phyloP scores from a whole-genome alignment of 148 eudicot genomes.

The Amaranthus cruentus region DNA sequence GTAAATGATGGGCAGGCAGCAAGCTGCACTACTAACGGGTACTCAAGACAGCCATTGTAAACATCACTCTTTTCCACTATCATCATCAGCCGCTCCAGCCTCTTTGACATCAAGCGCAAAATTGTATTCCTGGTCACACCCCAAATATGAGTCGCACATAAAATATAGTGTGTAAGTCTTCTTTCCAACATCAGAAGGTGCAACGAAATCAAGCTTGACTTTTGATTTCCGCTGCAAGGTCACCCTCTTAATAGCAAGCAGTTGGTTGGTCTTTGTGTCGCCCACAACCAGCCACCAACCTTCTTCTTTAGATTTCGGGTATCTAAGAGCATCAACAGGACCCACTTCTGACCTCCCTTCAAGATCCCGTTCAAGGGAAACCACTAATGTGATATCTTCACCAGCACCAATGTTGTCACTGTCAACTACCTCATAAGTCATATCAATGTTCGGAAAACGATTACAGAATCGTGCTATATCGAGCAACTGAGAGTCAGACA shows the following conservation, averaged over 20 bases:
- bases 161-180: slow-evolving; percentile 59
- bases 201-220: slow-evolving; percentile 56
- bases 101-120: slow-evolving; percentile 58
- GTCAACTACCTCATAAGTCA: slow-evolving; percentile 52
- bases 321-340: slow-evolving; percentile 65
- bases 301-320: slow-evolving; percentile 75
- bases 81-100: slow-evolving; percentile 28
- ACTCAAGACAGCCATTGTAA: slow-evolving; percentile 1
- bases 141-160: slow-evolving; percentile 88
- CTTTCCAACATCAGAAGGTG: slow-evolving; percentile 52
- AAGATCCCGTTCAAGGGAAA: slow-evolving; percentile 67
- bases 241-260: slow-evolving; percentile 80
- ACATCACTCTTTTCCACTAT: slow-evolving; percentile 25
- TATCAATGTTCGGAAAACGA: slow-evolving; percentile 75
- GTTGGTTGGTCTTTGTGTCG: slow-evolving; percentile 60
- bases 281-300: slow-evolving; percentile 95
- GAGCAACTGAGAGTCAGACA: slow-evolving; percentile 64
- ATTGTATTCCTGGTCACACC: slow-evolving; percentile 81
- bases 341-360: slow-evolving; percentile 68
- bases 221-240: slow-evolving; percentile 64
- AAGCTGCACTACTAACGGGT: not conserved
- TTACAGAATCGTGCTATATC: slow-evolving; percentile 74
- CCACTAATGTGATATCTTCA: slow-evolving; percentile 48
- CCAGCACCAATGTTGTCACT: slow-evolving; percentile 47
- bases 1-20: not conserved